Evolutionary conservation across 805 yeast species (phyloP), one percentile per base, ranked within the genome.

Genomic region (Starmerella roubikii): DNA sequence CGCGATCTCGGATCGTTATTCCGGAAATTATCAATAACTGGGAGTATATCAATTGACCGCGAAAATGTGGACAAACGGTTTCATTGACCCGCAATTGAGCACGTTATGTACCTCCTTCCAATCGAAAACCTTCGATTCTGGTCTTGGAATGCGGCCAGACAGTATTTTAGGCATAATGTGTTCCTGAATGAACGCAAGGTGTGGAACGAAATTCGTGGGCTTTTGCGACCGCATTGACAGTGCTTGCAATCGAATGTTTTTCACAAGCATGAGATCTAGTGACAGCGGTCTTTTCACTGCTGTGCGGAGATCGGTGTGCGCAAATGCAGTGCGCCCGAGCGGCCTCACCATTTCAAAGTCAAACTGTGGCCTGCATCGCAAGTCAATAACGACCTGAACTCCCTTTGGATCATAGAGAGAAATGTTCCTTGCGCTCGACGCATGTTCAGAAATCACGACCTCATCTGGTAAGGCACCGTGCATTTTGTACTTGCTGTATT

Each of bases 361-460:
- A 16, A 43, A 26, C 15, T 32, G 32, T 15, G 57, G 49, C 30
- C 49, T 49, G 1, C 42, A 38, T 25, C 47, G 27, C 7, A 59
- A 51, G 30, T 58, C 63, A 11, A 60, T 44, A 16, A 56, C 48
- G 10, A 54, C 46, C 32, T 59, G 56, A 8, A 57, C 47, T 5
- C 60, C 60, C 4, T 47, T 28, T 11, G 52, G 50, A 21, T 52
- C 56, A 29, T 40, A 44, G 28, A 39, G 20, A 24, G 37, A 49
- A 4, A 42, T 37, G 2, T 11, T 19, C 15, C 19, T 21, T 13
- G 11, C 22, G 17, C n/a, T 3, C 4, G 3, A 2, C 3, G 28
- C n/a, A 10, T 20, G 3, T 3, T 49, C 6, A 42, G 27, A 44
- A 47, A 55, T 50, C 0, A 53, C 48, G 3, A 57, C 41, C 30